Conservation (phyloP, 2,329 filamentous ascomycete species). For the Fusarium secorum region DNA sequence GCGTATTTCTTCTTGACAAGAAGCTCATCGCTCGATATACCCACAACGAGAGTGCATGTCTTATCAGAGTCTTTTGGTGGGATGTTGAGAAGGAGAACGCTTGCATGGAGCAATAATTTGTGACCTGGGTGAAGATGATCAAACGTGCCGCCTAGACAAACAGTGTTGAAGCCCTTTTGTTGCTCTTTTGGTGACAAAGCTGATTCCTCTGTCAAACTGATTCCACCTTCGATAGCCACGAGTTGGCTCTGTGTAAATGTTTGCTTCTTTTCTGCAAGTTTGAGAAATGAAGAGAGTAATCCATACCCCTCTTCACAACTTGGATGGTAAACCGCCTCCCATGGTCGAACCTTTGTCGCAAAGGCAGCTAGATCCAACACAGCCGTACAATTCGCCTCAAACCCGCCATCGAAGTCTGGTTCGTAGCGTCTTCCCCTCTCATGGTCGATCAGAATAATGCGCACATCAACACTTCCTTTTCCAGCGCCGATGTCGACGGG, state of each 20-base stretch:
- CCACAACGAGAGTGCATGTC: conserved; percentile 73
- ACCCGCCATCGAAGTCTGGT: conserved; percentile 47
- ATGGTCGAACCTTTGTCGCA: conserved; percentile 63
- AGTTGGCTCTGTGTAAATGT: conserved; percentile 60
- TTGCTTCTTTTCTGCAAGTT: conserved; percentile 56
- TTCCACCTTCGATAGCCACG: conserved; percentile 60
- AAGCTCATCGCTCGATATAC: conserved; percentile 87
- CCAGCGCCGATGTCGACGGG: conserved; percentile 64
- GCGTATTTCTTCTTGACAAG: conserved; percentile 89
- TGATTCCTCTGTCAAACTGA: conserved; percentile 50
- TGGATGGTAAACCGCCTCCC: conserved; percentile 71
- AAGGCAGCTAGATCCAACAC: conserved; percentile 62
- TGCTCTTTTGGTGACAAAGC: not conserved
- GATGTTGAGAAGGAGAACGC: conserved; percentile 72
- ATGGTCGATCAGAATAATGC: conserved; percentile 77
- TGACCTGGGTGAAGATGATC: conserved; percentile 96
- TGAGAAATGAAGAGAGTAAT: conserved; percentile 60
- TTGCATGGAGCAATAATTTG: conserved; percentile 94
- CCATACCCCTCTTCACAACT: conserved; percentile 70
- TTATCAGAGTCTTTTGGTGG: conserved; percentile 48
- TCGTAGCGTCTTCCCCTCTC: conserved; percentile 47
- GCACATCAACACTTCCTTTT: conserved; percentile 76
- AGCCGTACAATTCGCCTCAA: conserved; percentile 55
- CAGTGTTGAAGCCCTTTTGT: conserved; percentile 46
- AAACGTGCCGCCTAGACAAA: conserved; percentile 92